phyloP scores from a whole-genome alignment of 2,329 filamentous ascomycete species.

The Aphanoascus verrucosus region DNA sequence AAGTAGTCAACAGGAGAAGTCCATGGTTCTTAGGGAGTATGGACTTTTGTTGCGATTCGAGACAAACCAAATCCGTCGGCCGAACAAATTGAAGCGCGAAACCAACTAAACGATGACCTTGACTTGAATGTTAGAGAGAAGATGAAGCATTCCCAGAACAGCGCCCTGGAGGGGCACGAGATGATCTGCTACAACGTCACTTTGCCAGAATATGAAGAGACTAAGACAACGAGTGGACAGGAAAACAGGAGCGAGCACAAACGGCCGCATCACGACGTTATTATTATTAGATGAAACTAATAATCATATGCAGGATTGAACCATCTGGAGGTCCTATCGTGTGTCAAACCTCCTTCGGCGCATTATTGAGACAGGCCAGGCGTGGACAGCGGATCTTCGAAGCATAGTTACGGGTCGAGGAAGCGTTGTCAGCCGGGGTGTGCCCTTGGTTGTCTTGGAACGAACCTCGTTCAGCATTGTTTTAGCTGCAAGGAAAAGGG shows the following conservation, averaged over 20 bases:
- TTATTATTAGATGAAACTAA: conserved; percentile 9
- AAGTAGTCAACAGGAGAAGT: background rate
- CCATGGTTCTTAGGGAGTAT: conserved; percentile 3
- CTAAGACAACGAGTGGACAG: background rate
- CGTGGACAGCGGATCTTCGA: too few species aligned
- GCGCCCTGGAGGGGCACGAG: conserved; percentile 1
- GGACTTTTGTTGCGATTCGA: background rate
- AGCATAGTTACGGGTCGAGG: background rate
- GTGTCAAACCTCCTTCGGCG: background rate
- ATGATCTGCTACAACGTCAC: background rate
- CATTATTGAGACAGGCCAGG: background rate
- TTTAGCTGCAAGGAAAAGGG: conserved; percentile 8
- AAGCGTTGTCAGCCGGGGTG: conserved; percentile 1
- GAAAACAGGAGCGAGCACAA: background rate
- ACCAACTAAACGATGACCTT: background rate
- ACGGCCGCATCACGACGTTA: background rate
- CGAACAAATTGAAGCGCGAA: background rate
- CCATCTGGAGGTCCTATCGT: background rate
- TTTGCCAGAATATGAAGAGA: background rate
- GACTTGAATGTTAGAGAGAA: background rate
- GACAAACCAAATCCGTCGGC: background rate
- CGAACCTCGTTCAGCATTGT: conserved; percentile 4
- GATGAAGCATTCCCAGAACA: background rate
- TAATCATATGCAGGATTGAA: conserved; percentile 1
- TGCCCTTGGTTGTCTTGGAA: conserved; percentile 9